Conservation (phyloP, 1,139 yeast species). For the Taphrina betulina region DNA sequence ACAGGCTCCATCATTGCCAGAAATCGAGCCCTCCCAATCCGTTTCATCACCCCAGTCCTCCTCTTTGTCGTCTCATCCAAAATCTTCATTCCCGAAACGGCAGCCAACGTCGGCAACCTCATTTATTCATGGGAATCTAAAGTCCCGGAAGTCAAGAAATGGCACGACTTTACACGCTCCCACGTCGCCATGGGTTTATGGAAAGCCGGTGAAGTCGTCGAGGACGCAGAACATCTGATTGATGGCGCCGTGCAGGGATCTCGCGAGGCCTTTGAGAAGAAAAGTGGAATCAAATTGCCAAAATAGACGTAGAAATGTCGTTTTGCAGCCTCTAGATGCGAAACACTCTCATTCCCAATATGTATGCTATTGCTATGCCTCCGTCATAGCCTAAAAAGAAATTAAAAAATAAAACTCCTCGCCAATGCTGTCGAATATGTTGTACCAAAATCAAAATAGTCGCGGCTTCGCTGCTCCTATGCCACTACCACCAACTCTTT, state of each 20-base stretch:
- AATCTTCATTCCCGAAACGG: slow-evolving; percentile 33
- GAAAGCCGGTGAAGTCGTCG: slow-evolving; percentile 21
- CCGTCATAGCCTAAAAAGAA: too few relatives aligned
- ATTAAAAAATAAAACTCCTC: too few relatives aligned
- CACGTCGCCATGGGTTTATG: slow-evolving; percentile 24
- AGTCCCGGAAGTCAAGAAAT: slow-evolving; percentile 24
- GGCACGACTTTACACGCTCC: slow-evolving; percentile 27
- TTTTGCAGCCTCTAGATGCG: too few relatives aligned
- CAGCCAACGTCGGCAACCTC: slow-evolving; percentile 32
- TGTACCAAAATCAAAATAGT: too few relatives aligned
- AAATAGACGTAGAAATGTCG: slow-evolving; percentile 1
- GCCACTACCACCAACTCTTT: too few relatives aligned
- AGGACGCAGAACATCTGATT: slow-evolving; percentile 27
- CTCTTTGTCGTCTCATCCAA: slow-evolving; percentile 33
- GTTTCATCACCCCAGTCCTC: slow-evolving; percentile 32
- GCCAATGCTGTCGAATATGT: too few relatives aligned
- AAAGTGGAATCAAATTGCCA: slow-evolving; percentile 23
- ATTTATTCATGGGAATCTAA: slow-evolving; percentile 18
- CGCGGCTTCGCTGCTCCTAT: slow-evolving; percentile 14
- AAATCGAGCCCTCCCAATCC: slow-evolving; percentile 27
- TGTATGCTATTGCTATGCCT: too few relatives aligned
- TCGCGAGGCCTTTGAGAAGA: slow-evolving; percentile 20
- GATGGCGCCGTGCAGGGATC: slow-evolving; percentile 26
- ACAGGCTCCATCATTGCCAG: slow-evolving; percentile 35
- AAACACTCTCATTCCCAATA: too few relatives aligned